These are phyloP conservation scores for Euptelea pleiosperma DNA, from an alignment of 164 flowering plant genomes.

Conservation along the genomic window DNA sequence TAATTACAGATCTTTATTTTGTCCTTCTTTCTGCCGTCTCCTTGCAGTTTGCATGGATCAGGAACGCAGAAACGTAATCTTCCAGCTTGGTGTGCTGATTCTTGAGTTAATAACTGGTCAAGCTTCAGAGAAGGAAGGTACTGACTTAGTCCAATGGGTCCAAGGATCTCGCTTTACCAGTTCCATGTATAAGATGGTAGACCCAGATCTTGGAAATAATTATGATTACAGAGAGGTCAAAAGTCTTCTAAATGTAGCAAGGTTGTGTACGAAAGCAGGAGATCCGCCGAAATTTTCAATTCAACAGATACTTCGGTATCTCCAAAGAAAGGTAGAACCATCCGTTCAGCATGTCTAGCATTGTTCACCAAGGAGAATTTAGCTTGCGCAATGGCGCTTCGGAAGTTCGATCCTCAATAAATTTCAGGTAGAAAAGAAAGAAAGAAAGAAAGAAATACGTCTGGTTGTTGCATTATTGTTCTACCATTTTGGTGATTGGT, in stretches of 20 bases:
- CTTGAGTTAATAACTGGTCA: conserved; percentile 88
- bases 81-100: conserved; percentile 74
- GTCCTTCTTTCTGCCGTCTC: background rate
- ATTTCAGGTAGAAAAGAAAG: background rate
- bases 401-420: background rate
- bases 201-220: conserved; percentile 73
- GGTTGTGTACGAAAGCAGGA: conserved; percentile 52
- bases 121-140: conserved; percentile 54
- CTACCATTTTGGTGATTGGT: too few species aligned
- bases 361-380: background rate
- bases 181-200: conserved; percentile 67
- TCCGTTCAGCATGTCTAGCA: conserved; percentile 3
- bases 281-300: conserved; percentile 44
- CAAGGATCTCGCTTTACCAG: conserved; percentile 40
- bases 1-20: background rate
- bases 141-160: conserved; percentile 64
- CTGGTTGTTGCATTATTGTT: too few species aligned
- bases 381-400: background rate
- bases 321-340: conserved; percentile 50
- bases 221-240: conserved; percentile 57
- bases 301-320: conserved; percentile 54
- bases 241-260: conserved; percentile 61
- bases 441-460: too few species aligned
- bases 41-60: conserved; percentile 38
- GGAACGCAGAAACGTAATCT: conserved; percentile 38